These are phyloP conservation scores for Aspergillus nomiae DNA, from an alignment of 2,329 filamentous ascomycete species.

Conservation along the genomic window DNA sequence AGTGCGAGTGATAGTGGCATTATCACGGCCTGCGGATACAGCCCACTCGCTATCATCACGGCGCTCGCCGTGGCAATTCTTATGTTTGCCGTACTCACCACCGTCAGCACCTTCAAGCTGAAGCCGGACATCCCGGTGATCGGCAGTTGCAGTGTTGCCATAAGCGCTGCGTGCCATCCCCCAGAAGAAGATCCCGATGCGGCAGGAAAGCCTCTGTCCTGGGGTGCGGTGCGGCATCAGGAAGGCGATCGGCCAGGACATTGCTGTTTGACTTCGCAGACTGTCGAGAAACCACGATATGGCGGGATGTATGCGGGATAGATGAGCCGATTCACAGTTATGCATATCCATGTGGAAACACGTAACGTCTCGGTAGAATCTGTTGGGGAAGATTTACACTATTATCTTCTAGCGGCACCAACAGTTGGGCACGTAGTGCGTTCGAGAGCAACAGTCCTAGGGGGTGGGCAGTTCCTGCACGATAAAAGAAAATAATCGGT, in stretches of 20 bases:
- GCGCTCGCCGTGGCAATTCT: neutral
- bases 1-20: neutral
- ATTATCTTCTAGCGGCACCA: no score
- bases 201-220: neutral
- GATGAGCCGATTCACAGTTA: neutral
- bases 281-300: neutral
- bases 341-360: no score
- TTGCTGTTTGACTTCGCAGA: conserved; percentile 1
- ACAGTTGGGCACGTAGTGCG: no score
- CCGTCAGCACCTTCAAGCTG: neutral
- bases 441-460: no score
- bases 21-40: neutral
- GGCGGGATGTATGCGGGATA: neutral
- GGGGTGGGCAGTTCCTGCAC: no score
- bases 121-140: neutral
- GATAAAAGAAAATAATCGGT: no score
- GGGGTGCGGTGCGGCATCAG: neutral
- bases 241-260: neutral
- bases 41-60: neutral
- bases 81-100: neutral
- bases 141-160: conserved; percentile 1
- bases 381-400: no score
- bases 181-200: neutral
- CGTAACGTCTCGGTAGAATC: no score
- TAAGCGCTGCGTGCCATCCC: conserved; percentile 1